Evolutionary conservation across 2,329 filamentous ascomycete genomes (phyloP).

Genomic region (Tricladium varicosporioides): DNA sequence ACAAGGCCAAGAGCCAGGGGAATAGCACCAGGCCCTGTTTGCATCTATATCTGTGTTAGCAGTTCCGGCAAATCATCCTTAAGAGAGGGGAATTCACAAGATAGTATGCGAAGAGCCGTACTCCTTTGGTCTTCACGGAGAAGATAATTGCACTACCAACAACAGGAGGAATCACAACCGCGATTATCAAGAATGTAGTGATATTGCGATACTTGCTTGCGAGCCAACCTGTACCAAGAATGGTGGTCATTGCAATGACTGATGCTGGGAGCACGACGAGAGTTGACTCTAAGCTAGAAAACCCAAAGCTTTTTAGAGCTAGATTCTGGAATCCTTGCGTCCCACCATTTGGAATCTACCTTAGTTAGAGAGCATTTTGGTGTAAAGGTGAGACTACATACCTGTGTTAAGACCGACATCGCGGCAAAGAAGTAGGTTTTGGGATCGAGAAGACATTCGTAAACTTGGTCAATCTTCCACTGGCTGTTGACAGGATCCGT

Average conservation of each 20-base stretch:
- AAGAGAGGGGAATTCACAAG: constrained; percentile 9
- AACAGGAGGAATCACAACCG: constrained; percentile 22
- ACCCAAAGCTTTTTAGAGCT: constrained; percentile 37
- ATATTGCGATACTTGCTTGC: constrained; percentile 35
- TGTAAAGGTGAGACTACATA: constrained; percentile 6
- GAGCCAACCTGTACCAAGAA: constrained; percentile 30
- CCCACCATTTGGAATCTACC: constrained; percentile 57
- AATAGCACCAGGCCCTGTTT: constrained; percentile 30
- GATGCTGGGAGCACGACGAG: constrained; percentile 23
- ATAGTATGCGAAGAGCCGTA: constrained; percentile 33
- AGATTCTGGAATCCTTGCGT: constrained; percentile 57
- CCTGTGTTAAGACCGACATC: constrained; percentile 49
- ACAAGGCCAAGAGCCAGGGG: constrained; percentile 33
- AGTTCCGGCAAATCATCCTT: not conserved
- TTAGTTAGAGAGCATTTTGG: not conserved
- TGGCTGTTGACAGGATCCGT: constrained; percentile 49
- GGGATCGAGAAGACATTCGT: constrained; percentile 54
- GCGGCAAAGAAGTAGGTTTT: constrained; percentile 56
- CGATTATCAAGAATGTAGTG: constrained; percentile 23
- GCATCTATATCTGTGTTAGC: constrained; percentile 34
- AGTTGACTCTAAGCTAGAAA: constrained; percentile 35
- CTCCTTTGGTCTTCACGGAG: constrained; percentile 17
- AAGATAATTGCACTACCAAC: constrained; percentile 31
- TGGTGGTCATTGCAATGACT: constrained; percentile 22
- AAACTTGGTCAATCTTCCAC: constrained; percentile 44